Evolutionary conservation across 73 alveolate species (phyloP), one percentile per base, ranked within the genome.

Genomic region (Stentor coeruleus): DNA sequence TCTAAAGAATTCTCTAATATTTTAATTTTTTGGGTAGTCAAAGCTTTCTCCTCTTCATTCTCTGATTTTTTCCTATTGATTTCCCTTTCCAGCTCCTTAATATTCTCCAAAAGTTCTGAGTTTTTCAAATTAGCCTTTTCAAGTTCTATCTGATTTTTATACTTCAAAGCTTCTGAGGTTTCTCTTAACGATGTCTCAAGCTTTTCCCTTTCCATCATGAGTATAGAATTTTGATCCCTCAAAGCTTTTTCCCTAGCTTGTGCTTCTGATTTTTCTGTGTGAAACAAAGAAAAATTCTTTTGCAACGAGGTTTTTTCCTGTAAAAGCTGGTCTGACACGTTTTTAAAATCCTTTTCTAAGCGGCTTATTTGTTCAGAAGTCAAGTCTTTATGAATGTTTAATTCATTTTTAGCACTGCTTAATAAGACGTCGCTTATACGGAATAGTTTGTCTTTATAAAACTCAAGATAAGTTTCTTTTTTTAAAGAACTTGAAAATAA

Each of bases 41-140:
- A 84, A 0, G 99, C 99, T 73, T 90, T 89, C 81, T 95, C 97
- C 83, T 93, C 95, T 58, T 93, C 98, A 81, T 77, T 82, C 31
- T 95, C 98, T 39, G 94, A 81, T 41, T 79, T 83, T 26, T 89
- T 84, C 57, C 81, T 74, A 37, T 88, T 73, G 26, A 66, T 42
- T 58, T 91, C 85, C 59, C 98, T 92, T 55, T 94, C 92, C 38
- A 94, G 85, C 39, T 96, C 98, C 72, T 84, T 90, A 72, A 80
- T 74, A 38, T 39, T 72, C 60, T 88, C 95, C 72, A 93, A 96
- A 20, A 83, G 84, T 35, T 82, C 81, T 30, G 66, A 40, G 1
- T 88, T 73, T 76, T 88, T 88, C 31, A 66, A 39, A 82, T 89
- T 91, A 66, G 39, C n/a, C 14, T 26, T 14, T 1, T 66, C 94